Base-by-base conservation (phyloP, 257 asterid species). In the Cruciata laevipes region DNA sequence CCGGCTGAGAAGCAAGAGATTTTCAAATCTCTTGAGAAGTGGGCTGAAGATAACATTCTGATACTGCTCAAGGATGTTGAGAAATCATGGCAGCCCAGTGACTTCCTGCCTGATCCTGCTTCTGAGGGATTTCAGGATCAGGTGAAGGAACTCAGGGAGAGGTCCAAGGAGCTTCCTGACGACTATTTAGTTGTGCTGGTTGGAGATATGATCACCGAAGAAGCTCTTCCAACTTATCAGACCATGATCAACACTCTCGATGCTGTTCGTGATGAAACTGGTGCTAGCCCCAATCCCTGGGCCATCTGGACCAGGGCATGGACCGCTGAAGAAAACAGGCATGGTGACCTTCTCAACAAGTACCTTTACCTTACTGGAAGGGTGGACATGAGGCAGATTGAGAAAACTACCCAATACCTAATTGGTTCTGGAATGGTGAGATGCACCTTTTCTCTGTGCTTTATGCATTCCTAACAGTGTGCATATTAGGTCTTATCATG, bases 161-260 rank as follows among this genome's bases (percentile, higher is more conserved):
- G 96, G 69, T 73, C 83, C 78, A 85, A 71, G 74, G 95, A 83
- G 73, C 73, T 88, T 66, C 93, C 90, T 1, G 92, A 87, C 67
- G 95, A 87, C 30, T 85, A 82, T 56, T 85, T 85, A 53, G 83
- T 87, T 12, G 91, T 83, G 53, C 79, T 87, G 81, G 87, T 85
- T 25, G 95, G 95, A 42, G 95, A 87, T 66, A 87, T 87, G 95
- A 84, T 87, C 65, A 82, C 95, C 0, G 90, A 87, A 74, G 95
- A 87, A 80, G 91, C 95, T 1, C 91, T 89, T 42, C 96, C 96
- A 7, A 89, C 96, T 17, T 86, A 89, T 67, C 96, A 86, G 79
- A 89, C 95, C 3, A 84, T 89, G 95, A 76, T 89, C 12, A 86
- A 86, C 77, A 89, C 96, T 44, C 83, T 89, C 0, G 95, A 89